phyloP scores from a whole-genome alignment of 176 grass and related monocot species.

The Musa beccarii region DNA sequence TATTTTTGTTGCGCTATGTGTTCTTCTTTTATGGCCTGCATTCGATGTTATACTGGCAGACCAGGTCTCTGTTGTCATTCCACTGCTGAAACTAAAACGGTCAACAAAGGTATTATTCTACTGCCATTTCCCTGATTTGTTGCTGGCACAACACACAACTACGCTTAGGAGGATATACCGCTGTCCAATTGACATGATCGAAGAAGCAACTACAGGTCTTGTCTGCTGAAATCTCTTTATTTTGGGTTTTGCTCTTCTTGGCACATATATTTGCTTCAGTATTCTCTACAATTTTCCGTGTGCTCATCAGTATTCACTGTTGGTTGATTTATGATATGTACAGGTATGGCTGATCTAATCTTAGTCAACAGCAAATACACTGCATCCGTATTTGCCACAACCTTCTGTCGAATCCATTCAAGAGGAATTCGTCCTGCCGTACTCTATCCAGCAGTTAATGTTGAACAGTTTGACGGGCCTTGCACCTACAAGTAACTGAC shows the following conservation, averaged over 20 bases:
- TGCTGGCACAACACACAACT: slow-evolving; percentile 86
- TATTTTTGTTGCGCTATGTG: slow-evolving; percentile 75
- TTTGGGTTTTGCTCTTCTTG: neutral
- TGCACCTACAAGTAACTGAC: slow-evolving; percentile 71
- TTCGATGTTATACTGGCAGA: slow-evolving; percentile 82
- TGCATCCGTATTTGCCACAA: slow-evolving; percentile 65
- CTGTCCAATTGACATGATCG: slow-evolving; percentile 73
- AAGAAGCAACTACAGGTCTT: slow-evolving; percentile 83
- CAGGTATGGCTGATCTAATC: slow-evolving; percentile 94
- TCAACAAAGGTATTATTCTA: slow-evolving; percentile 88
- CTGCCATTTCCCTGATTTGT: slow-evolving; percentile 91
- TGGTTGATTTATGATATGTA: neutral
- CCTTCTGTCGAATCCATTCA: slow-evolving; percentile 52
- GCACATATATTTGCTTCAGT: neutral
- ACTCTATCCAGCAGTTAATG: slow-evolving; percentile 80
- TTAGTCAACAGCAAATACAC: slow-evolving; percentile 96
- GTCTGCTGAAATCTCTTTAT: neutral
- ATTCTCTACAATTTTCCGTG: neutral
- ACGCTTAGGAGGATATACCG: slow-evolving; percentile 70
- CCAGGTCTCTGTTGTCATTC: slow-evolving; percentile 62
- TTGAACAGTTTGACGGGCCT: slow-evolving; percentile 70
- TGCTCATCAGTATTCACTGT: neutral
- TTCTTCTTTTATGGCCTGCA: slow-evolving; percentile 64
- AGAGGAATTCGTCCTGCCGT: slow-evolving; percentile 60
- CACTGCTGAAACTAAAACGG: slow-evolving; percentile 56